Conservation (phyloP, 805 yeast genomes). For the Wickerhamiella alocasiicola region DNA sequence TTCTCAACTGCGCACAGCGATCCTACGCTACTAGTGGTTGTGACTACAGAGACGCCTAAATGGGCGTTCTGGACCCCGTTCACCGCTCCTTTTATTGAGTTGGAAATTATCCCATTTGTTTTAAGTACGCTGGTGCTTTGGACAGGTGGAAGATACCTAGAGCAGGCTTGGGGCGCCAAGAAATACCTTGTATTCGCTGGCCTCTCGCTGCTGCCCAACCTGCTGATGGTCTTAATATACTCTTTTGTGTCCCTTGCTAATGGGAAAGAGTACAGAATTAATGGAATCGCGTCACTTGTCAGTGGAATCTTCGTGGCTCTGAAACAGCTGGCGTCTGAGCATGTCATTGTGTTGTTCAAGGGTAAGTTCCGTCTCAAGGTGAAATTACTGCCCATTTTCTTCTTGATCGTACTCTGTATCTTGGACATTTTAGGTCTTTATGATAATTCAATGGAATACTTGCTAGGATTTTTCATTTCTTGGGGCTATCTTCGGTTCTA, state of each 20-base stretch:
- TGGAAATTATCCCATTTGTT: conserved; percentile 30
- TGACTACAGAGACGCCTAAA: conserved; percentile 19
- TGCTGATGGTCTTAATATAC: conserved; percentile 12
- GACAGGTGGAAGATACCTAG: conserved; percentile 52
- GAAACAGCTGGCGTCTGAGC: conserved; percentile 53
- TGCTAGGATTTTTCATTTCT: conserved; percentile 44
- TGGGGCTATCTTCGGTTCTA: conserved; percentile 72
- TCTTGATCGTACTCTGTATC: conserved; percentile 23
- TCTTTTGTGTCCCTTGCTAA: conserved; percentile 1
- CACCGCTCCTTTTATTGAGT: conserved; percentile 38
- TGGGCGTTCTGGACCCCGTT: conserved; percentile 35
- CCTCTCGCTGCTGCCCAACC: conserved; percentile 21
- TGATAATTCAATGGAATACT: conserved; percentile 21
- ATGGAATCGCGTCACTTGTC: conserved; percentile 40
- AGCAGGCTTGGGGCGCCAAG: conserved; percentile 48
- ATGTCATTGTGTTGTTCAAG: conserved; percentile 38
- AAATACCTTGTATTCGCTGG: conserved; percentile 36
- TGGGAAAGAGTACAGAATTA: conserved; percentile 29
- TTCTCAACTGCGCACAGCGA: conserved; percentile 9
- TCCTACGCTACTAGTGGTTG: conserved; percentile 13
- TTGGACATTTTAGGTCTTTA: conserved; percentile 23
- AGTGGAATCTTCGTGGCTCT: conserved; percentile 50
- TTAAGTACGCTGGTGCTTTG: conserved; percentile 31
- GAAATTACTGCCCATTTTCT: conserved; percentile 33
- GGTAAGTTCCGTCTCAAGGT: conserved; percentile 34